Evolutionary conservation across 805 yeast genomes (phyloP).

Genomic region (Saccharomycopsis guyanensis): DNA sequence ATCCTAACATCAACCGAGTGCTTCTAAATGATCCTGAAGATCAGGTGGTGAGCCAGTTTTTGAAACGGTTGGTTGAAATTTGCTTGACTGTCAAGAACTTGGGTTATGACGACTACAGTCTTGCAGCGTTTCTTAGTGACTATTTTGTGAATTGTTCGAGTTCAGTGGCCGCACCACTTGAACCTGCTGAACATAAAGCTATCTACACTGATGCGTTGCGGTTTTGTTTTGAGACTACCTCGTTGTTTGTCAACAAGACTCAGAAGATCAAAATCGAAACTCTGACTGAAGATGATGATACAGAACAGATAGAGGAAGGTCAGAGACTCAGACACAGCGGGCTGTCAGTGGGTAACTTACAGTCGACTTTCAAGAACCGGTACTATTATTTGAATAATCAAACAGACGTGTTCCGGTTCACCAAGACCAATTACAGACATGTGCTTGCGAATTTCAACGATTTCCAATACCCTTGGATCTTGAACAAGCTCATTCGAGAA

Average conservation of each 20-base stretch:
- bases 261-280: background rate
- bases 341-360: background rate
- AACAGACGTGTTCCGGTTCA: conserved; percentile 27
- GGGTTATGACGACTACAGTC: conserved; percentile 80
- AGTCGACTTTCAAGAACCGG: background rate
- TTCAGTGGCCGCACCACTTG: conserved; percentile 55
- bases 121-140: conserved; percentile 72
- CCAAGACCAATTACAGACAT: conserved; percentile 51
- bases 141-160: conserved; percentile 64
- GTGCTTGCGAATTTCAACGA: conserved; percentile 74
- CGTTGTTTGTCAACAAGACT: conserved; percentile 7
- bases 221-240: conserved; percentile 19
- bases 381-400: conserved; percentile 13
- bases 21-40: conserved; percentile 75
- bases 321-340: conserved; percentile 10
- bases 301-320: conserved; percentile 17
- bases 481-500: conserved; percentile 73
- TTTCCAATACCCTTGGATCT: conserved; percentile 72
- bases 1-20: conserved; percentile 85
- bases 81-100: conserved; percentile 68
- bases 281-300: conserved; percentile 6
- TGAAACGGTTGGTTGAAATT: conserved; percentile 62
- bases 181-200: conserved; percentile 1
- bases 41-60: conserved; percentile 70
- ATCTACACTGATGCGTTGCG: conserved; percentile 10